Conservation (phyloP, 805 yeast species). For the Metschnikowia kofuensis region DNA sequence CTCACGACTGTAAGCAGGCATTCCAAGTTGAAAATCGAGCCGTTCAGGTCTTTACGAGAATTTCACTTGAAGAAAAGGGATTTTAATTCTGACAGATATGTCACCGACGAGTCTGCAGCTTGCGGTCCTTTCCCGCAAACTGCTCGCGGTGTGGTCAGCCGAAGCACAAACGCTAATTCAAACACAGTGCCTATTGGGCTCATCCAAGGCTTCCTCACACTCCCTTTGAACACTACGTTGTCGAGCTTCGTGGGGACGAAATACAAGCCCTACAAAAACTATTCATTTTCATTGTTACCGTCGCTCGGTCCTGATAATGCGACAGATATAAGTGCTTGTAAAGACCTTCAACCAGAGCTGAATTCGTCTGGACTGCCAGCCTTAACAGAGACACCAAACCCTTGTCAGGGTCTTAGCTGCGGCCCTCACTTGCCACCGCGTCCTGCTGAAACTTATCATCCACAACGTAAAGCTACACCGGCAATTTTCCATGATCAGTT, state of each 20-base stretch:
- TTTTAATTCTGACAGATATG: background rate
- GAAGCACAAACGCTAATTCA: background rate
- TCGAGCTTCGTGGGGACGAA: background rate
- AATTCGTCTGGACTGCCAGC: constrained; percentile 1
- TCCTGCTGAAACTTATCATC: constrained; percentile 10
- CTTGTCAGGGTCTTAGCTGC: constrained; percentile 9
- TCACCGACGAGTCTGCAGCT: constrained; percentile 1
- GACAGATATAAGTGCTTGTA: background rate
- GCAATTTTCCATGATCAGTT: constrained; percentile 16
- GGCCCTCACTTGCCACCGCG: constrained; percentile 17
- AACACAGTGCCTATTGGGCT: constrained; percentile 1
- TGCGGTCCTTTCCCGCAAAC: background rate
- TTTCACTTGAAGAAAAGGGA: background rate
- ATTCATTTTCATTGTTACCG: constrained; percentile 2
- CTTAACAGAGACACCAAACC: constrained; percentile 6
- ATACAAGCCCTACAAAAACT: constrained; percentile 1
- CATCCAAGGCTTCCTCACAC: constrained; percentile 6
- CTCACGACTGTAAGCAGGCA: background rate
- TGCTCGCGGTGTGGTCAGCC: background rate
- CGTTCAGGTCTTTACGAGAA: background rate
- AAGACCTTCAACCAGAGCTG: background rate
- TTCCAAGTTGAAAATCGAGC: background rate
- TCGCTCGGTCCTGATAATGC: constrained; percentile 2
- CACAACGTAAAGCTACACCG: constrained; percentile 1
- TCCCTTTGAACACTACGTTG: constrained; percentile 1